Conservation (phyloP, 768 basidiomycete genomes). For the Daedaleopsis nitida region DNA sequence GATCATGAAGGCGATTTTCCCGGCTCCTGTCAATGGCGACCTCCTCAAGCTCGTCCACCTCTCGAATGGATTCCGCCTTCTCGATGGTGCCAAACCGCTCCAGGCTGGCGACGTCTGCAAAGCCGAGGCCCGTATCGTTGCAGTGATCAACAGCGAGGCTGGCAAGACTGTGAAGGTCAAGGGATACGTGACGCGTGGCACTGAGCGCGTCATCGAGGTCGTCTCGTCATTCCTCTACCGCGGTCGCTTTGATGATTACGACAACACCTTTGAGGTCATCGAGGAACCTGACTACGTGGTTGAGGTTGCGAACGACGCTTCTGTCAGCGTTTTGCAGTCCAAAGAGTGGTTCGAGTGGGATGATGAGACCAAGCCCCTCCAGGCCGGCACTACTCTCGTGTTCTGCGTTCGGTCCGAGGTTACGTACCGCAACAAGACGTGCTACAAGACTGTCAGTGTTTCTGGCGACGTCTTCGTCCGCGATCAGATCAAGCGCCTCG, state of each 20-base stretch:
- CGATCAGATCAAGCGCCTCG: slow-evolving; percentile 83
- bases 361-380: slow-evolving; percentile 74
- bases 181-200: slow-evolving; percentile 77
- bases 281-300: slow-evolving; percentile 91
- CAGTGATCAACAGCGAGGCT: slow-evolving; percentile 86
- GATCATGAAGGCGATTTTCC: slow-evolving; percentile 99
- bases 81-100: slow-evolving; percentile 76
- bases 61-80: slow-evolving; percentile 92
- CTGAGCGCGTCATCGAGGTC: slow-evolving; percentile 87
- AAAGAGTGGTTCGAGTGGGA: slow-evolving; percentile 99
- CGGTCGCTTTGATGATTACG: slow-evolving; percentile 89
- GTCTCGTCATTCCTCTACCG: slow-evolving; percentile 96
- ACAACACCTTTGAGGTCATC: slow-evolving; percentile 93
- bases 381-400: slow-evolving; percentile 79
- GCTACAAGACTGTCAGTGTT: slow-evolving; percentile 80
- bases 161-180: slow-evolving; percentile 94
- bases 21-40: slow-evolving; percentile 87
- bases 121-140: slow-evolving; percentile 84
- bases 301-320: slow-evolving; percentile 70
- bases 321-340: slow-evolving; percentile 86
- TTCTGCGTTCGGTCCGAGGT: slow-evolving; percentile 90
- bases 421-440: slow-evolving; percentile 88
- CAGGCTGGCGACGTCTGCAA: slow-evolving; percentile 88
- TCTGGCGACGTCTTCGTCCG: slow-evolving; percentile 85
- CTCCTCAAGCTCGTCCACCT: slow-evolving; percentile 95